phyloP scores from a whole-genome alignment of 306 rosid genomes.

The Amphicarpaea edgeworthii region DNA sequence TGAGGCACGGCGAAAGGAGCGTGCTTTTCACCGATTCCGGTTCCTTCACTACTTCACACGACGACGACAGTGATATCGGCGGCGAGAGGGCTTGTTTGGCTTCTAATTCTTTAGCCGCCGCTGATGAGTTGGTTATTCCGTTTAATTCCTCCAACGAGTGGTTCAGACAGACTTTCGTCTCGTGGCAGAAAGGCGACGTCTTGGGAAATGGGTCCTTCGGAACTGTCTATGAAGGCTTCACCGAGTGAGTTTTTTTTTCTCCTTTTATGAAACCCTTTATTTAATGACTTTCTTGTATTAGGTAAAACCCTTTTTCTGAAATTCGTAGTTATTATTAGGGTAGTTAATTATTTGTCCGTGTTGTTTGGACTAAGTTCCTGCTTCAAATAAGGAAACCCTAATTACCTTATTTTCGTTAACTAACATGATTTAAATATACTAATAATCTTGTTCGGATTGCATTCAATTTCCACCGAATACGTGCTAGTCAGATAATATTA shows the following conservation, averaged over 20 bases:
- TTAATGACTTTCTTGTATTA: neutral
- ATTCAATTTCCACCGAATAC: conserved; percentile 30
- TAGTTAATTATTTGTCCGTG: neutral
- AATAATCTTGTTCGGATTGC: neutral
- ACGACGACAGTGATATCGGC: conserved; percentile 44
- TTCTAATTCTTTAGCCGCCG: conserved; percentile 21
- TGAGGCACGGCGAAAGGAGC: conserved; percentile 42
- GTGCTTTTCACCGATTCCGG: conserved; percentile 46
- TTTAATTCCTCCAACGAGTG: conserved; percentile 44
- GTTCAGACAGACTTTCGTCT: conserved; percentile 52
- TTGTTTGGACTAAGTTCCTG: conserved; percentile 9
- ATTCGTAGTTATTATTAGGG: neutral
- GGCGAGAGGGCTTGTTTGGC: conserved; percentile 30
- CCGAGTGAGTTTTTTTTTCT: conserved; percentile 50
- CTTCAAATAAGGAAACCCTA: neutral
- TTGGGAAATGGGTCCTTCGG: conserved; percentile 76
- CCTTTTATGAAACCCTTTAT: neutral
- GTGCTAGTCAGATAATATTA: conserved; percentile 6
- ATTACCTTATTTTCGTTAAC: neutral
- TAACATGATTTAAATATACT: conserved; percentile 1
- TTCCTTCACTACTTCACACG: conserved; percentile 53
- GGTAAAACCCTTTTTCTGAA: neutral
- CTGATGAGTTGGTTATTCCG: conserved; percentile 24
- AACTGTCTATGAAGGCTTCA: conserved; percentile 69
- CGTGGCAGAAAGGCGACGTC: conserved; percentile 72